phyloP scores from a whole-genome alignment of 2,329 filamentous ascomycete species.

The Sphaerulina populicola region DNA sequence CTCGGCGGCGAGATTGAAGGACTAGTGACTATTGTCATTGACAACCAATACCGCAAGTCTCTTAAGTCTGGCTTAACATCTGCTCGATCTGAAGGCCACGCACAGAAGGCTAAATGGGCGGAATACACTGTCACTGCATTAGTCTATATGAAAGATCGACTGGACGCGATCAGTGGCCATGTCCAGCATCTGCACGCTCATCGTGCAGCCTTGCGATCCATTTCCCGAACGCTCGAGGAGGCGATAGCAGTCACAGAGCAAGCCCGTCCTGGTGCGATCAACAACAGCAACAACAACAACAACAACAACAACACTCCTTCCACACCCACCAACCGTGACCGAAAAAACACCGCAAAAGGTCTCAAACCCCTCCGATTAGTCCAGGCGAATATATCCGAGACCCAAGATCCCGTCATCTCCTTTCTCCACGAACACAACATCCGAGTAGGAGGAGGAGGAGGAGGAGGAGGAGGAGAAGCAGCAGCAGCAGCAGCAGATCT shows the following conservation, averaged over 20 bases:
- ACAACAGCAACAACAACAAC: too few species aligned
- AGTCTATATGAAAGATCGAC: constrained; percentile 35
- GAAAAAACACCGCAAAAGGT: constrained; percentile 15
- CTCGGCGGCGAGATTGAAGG: constrained; percentile 61
- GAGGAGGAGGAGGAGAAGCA: too few species aligned
- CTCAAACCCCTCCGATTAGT: constrained; percentile 29
- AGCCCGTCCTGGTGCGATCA: constrained; percentile 4
- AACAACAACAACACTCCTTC: constrained; percentile 11
- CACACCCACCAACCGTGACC: constrained; percentile 26
- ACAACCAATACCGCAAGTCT: constrained; percentile 58
- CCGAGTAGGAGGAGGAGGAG: constrained; percentile 6
- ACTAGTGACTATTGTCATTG: constrained; percentile 62
- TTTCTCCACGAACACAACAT: constrained; percentile 28
- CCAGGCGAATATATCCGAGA: constrained; percentile 27
- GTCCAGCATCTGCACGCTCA: constrained; percentile 27
- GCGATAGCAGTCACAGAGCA: constrained; percentile 10
- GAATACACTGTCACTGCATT: constrained; percentile 39
- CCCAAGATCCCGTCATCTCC: constrained; percentile 25
- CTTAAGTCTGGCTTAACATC: constrained; percentile 41
- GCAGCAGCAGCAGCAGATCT: constrained; percentile 8
- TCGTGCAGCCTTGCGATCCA: constrained; percentile 17
- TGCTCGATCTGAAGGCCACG: constrained; percentile 31
- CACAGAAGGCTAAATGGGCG: constrained; percentile 36
- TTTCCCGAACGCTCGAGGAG: constrained; percentile 22
- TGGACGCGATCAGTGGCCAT: constrained; percentile 26